Percentiles rank a stretch among this genome's conserved stretches.
Conservation (phyloP, 441 rosid species). For the Kokia cookei region DNA sequence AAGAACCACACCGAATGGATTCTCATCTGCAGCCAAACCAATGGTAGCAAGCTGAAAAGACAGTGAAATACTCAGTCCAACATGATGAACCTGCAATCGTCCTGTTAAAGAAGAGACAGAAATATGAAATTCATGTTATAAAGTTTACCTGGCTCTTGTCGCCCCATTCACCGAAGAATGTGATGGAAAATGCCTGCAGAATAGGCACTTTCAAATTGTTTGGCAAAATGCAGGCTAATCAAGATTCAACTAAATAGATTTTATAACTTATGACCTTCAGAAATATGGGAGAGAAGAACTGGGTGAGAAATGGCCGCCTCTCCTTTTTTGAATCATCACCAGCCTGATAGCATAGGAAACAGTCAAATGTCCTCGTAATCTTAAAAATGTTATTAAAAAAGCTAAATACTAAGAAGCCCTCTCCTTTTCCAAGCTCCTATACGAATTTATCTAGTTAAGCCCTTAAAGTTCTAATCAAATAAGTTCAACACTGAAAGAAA, state of each 20-base stretch:
- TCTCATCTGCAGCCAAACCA: slow-evolving; percentile 95
- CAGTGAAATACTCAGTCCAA: neutral
- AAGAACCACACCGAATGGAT: slow-evolving; percentile 80
- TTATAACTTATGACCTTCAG: slow-evolving; percentile 52
- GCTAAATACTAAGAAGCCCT: neutral
- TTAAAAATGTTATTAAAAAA: neutral
- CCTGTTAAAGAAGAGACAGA: neutral
- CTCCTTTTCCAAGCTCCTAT: neutral
- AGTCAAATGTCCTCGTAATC: neutral
- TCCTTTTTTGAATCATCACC: slow-evolving; percentile 76
- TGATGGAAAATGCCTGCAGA: slow-evolving; percentile 88
- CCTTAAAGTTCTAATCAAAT: neutral
- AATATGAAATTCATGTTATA: neutral
- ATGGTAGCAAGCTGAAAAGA: slow-evolving; percentile 79
- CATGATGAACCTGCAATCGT: slow-evolving; percentile 3
- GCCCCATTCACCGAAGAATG: slow-evolving; percentile 97
- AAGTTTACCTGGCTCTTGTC: slow-evolving; percentile 89
- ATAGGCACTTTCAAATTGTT: slow-evolving; percentile 10
- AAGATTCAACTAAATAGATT: neutral
- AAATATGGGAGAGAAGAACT: slow-evolving; percentile 83
- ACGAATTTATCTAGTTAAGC: too few species aligned
- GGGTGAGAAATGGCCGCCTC: slow-evolving; percentile 57
- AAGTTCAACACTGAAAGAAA: neutral
- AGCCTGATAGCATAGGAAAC: slow-evolving; percentile 32
- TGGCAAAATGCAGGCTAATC: neutral